Conservation (phyloP, 2,329 filamentous ascomycete species). For the Botrytis byssoidea region DNA sequence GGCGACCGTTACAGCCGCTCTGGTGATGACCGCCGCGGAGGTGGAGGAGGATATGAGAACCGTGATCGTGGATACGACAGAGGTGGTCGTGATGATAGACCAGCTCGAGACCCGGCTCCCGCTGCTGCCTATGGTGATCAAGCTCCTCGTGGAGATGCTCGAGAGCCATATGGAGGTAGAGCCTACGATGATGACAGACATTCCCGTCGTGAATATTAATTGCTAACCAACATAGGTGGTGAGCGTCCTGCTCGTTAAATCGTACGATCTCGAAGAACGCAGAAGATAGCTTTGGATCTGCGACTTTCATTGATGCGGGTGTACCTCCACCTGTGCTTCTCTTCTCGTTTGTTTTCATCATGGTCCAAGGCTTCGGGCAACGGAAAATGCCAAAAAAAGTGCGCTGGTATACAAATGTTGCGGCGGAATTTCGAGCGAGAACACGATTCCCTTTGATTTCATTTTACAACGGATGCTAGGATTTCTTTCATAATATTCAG, state of each 20-base stretch:
- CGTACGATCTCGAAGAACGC: slow-evolving; percentile 38
- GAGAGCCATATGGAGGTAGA: slow-evolving; percentile 47
- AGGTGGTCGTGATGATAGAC: slow-evolving; percentile 52
- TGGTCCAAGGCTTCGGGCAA: slow-evolving; percentile 40
- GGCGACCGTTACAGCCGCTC: slow-evolving; percentile 34
- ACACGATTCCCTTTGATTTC: slow-evolving; percentile 33
- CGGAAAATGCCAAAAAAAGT: slow-evolving; percentile 36
- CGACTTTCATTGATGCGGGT: slow-evolving; percentile 41
- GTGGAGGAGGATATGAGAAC: slow-evolving; percentile 47
- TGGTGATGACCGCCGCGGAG: slow-evolving; percentile 47
- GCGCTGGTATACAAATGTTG: slow-evolving; percentile 32
- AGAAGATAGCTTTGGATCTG: slow-evolving; percentile 39
- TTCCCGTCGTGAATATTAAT: slow-evolving; percentile 40
- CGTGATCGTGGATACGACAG: slow-evolving; percentile 43
- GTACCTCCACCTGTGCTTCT: slow-evolving; percentile 38
- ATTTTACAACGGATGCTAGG: slow-evolving; percentile 35
- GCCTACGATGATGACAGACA: slow-evolving; percentile 40
- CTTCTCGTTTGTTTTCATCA: slow-evolving; percentile 38
- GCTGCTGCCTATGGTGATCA: slow-evolving; percentile 45
- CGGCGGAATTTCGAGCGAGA: slow-evolving; percentile 34
- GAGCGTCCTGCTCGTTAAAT: slow-evolving; percentile 42
- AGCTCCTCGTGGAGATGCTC: slow-evolving; percentile 44
- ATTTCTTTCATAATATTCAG: slow-evolving; percentile 38
- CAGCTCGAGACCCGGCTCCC: slow-evolving; percentile 43
- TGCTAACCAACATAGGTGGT: slow-evolving; percentile 40